Conservation (phyloP, 495 filamentous ascomycete genomes). For the Lichenothelia convexa region DNA sequence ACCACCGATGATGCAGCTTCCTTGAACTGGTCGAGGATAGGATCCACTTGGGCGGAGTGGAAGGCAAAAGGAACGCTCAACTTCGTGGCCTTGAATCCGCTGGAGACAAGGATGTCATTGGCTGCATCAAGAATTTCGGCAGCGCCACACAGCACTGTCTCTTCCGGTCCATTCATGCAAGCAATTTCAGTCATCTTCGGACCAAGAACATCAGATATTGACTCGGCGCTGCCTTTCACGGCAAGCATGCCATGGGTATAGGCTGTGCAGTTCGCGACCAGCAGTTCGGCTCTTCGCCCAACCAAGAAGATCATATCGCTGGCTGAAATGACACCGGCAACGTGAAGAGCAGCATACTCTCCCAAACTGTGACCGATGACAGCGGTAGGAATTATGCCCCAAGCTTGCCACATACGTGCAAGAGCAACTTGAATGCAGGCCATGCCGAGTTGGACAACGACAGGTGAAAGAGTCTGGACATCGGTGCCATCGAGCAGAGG, state of each 20-base stretch:
- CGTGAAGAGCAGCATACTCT: constrained; percentile 74
- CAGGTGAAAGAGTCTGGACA: constrained; percentile 43
- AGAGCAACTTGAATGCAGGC: constrained; percentile 73
- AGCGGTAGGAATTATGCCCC: constrained; percentile 56
- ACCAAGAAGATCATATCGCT: constrained; percentile 68
- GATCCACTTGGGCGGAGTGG: constrained; percentile 34
- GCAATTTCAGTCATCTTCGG: constrained; percentile 26
- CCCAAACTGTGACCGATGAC: constrained; percentile 78
- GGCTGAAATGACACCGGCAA: constrained; percentile 60
- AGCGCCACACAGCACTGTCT: constrained; percentile 27
- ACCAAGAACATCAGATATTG: constrained; percentile 21
- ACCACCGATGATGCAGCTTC: constrained; percentile 17
- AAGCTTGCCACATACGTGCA: constrained; percentile 58
- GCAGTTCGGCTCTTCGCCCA: constrained; percentile 57
- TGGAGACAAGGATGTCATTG: constrained; percentile 16
- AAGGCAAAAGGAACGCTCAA: constrained; percentile 36
- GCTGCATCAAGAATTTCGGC: constrained; percentile 17
- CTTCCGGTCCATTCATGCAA: constrained; percentile 28
- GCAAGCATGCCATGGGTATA: constrained; percentile 50
- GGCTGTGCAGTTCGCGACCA: constrained; percentile 49
- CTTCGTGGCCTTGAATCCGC: constrained; percentile 32
- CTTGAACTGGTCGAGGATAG: constrained; percentile 30
- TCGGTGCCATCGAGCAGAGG: constrained; percentile 47
- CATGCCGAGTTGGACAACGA: constrained; percentile 61
- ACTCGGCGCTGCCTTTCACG: constrained; percentile 23